Conservation (phyloP, 2,329 filamentous ascomycete species). For the Penicillium sp. region DNA sequence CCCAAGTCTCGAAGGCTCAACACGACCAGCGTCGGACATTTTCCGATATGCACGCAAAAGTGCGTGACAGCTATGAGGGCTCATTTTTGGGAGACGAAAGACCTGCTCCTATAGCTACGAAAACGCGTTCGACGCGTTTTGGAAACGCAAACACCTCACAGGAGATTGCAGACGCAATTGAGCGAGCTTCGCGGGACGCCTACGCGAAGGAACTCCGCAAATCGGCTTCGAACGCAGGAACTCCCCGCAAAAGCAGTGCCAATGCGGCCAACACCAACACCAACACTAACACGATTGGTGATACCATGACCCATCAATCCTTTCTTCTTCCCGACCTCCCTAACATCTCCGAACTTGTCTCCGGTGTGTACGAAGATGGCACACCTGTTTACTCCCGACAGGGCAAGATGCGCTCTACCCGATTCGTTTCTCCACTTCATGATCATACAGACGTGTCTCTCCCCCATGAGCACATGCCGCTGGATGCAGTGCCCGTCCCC, state of each 20-base stretch:
- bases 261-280: conserved; percentile 31
- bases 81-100: conserved; percentile 52
- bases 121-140: conserved; percentile 56
- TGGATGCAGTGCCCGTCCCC: conserved; percentile 57
- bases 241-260: conserved; percentile 21
- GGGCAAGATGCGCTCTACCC: conserved; percentile 49
- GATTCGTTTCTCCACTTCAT: conserved; percentile 51
- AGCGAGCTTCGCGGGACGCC: conserved; percentile 37
- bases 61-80: conserved; percentile 52
- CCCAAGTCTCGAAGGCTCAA: conserved; percentile 36
- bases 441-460: conserved; percentile 32
- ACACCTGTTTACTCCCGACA: conserved; percentile 56
- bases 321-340: conserved; percentile 61
- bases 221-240: conserved; percentile 20
- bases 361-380: conserved; percentile 56
- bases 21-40: conserved; percentile 48
- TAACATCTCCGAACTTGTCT: conserved; percentile 61
- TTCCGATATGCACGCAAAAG: conserved; percentile 56
- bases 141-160: conserved; percentile 45
- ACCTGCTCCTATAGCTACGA: conserved; percentile 42
- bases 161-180: conserved; percentile 39
- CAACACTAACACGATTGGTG: conserved; percentile 35
- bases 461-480: conserved; percentile 42
- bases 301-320: conserved; percentile 56
- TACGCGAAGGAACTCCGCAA: conserved; percentile 33